Evolutionary conservation across 2,329 filamentous ascomycete species (phyloP).

Genomic region (Fusarium newnesense): DNA sequence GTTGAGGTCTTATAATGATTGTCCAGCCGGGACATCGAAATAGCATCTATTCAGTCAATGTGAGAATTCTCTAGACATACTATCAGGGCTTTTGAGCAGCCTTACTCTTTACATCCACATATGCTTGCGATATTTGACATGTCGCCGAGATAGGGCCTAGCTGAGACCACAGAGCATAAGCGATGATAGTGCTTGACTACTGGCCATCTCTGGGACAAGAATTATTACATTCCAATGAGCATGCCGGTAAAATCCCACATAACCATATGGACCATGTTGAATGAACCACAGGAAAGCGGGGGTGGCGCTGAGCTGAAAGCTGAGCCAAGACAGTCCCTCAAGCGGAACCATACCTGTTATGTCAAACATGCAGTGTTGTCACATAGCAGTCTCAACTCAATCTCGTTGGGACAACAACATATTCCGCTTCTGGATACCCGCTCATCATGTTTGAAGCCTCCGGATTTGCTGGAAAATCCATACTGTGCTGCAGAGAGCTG

Average conservation of each 20-base stretch:
- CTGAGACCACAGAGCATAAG: not conserved
- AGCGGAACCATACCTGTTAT: not conserved
- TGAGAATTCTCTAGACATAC: not conserved
- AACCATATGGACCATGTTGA: rapidly evolving
- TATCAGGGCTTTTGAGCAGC: rapidly evolving
- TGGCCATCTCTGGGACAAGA: rapidly evolving
- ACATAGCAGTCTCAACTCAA: too few relatives aligned
- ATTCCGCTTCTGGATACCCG: too few relatives aligned
- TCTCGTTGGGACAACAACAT: too few relatives aligned
- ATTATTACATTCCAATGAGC: not conserved
- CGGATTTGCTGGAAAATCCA: rapidly evolving
- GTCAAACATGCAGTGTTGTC: too few relatives aligned
- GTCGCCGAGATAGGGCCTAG: not conserved
- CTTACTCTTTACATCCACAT: not conserved
- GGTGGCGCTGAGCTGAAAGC: not conserved
- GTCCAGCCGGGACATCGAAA: rapidly evolving
- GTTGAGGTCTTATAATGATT: not conserved
- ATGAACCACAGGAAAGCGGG: not conserved
- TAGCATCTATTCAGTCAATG: too few relatives aligned
- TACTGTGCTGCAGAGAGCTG: too few relatives aligned
- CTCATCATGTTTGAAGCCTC: not conserved
- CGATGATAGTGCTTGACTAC: not conserved
- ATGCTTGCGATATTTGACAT: rapidly evolving
- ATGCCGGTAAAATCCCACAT: rapidly evolving
- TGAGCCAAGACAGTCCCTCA: not conserved